A percentile compares a stretch with the other conserved stretches of the same genome.
phyloP scores from a whole-genome alignment of 345 rosid species.

The Euphorbia tirucalli region DNA sequence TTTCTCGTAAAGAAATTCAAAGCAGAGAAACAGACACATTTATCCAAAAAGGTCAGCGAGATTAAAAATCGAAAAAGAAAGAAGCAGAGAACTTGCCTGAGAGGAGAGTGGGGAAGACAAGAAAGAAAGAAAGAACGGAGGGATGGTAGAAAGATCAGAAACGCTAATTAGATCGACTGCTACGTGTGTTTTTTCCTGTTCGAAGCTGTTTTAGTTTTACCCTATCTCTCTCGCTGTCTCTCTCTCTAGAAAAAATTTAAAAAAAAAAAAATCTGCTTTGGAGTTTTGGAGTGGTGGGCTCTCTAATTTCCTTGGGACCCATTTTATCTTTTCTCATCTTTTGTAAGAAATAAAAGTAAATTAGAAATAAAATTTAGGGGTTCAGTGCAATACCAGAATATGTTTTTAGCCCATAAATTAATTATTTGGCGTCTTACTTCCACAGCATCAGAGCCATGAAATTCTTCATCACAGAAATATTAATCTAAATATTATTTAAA shows the following conservation, averaged over 20 bases:
- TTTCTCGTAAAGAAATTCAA: background rate
- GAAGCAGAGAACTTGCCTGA: conserved; percentile 14
- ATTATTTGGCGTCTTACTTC: too few relatives aligned
- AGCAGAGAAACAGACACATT: too few relatives aligned
- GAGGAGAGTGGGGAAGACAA: background rate
- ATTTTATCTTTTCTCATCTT: background rate
- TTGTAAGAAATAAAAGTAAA: background rate
- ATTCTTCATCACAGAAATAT: too few relatives aligned
- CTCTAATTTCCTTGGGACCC: background rate
- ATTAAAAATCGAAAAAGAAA: background rate
- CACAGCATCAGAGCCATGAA: too few relatives aligned
- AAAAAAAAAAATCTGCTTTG: background rate
- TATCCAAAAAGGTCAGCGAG: background rate
- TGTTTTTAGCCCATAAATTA: too few relatives aligned
- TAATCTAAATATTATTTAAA: too few relatives aligned
- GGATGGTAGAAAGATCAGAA: background rate
- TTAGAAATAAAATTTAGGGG: too few relatives aligned
- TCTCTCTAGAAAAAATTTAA: too few relatives aligned
- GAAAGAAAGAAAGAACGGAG: too few relatives aligned
- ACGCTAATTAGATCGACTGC: conserved; percentile 4
- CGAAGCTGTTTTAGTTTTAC: conserved; percentile 6
- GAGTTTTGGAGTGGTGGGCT: background rate
- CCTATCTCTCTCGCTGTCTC: background rate
- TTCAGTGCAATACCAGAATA: too few relatives aligned
- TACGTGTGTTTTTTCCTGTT: background rate